phyloP scores from a whole-genome alignment of 371 early-diverging fungal species.

The Mortierella sp. region DNA sequence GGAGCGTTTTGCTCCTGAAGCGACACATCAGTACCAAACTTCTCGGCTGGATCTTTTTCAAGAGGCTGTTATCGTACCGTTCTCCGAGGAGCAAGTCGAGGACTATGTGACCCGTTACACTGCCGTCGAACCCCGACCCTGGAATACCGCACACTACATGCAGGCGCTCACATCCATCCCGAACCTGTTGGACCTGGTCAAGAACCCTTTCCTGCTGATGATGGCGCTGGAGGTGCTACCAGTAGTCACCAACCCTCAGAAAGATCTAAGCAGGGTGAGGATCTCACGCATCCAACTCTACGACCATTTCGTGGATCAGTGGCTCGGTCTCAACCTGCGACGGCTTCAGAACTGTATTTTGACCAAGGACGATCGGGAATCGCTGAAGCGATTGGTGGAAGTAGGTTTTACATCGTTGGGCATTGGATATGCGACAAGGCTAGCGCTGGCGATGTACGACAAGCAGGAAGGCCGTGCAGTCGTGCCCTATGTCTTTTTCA shows the following conservation, averaged over 20 bases:
- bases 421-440: not conserved
- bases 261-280: not conserved
- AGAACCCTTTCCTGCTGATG: slow-evolving; percentile 13
- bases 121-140: not conserved
- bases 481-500: not conserved
- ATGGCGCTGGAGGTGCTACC: slow-evolving; percentile 8
- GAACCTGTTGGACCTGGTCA: slow-evolving; percentile 15
- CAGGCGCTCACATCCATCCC: not conserved
- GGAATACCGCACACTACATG: not conserved
- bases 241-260: not conserved
- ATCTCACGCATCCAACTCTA: slow-evolving; percentile 3
- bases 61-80: slow-evolving; percentile 5
- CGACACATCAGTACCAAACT: not conserved
- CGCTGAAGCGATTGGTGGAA: not conserved
- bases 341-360: not conserved
- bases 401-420: not conserved
- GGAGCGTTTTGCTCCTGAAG: slow-evolving; percentile 7
- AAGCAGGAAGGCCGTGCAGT: not conserved
- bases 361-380: not conserved
- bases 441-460: not conserved
- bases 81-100: slow-evolving; percentile 15
- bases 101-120: slow-evolving; percentile 12
- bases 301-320: not conserved
- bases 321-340: not conserved
- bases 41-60: not conserved